phyloP scores from a whole-genome alignment of 495 filamentous ascomycete species.

The Barbatosphaeria neglecta region DNA sequence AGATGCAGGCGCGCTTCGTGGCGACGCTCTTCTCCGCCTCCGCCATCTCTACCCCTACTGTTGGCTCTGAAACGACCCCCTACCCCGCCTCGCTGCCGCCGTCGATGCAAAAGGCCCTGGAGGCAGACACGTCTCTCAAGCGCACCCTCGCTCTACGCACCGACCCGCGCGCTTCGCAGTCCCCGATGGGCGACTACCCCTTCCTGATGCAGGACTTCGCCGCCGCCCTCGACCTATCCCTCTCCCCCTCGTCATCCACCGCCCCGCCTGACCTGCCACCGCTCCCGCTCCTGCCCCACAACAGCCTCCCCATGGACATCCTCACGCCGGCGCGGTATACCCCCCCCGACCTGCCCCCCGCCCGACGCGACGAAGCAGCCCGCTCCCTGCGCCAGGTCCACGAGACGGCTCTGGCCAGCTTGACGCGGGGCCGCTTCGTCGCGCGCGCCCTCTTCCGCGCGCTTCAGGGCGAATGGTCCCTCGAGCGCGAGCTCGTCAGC shows the following conservation, averaged over 20 bases:
- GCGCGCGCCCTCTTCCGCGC: conserved; percentile 58
- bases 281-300: conserved; percentile 21
- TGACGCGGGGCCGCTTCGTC: conserved; percentile 34
- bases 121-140: conserved; percentile 29
- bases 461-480: conserved; percentile 61
- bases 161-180: conserved; percentile 45
- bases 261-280: background rate
- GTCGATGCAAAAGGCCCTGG: conserved; percentile 15
- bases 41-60: too few species aligned
- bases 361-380: conserved; percentile 10
- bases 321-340: conserved; percentile 33
- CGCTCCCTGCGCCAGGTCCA: conserved; percentile 21
- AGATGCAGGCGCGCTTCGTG: conserved; percentile 70
- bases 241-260: conserved; percentile 6
- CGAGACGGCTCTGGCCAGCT: conserved; percentile 16
- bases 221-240: conserved; percentile 34
- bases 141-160: conserved; percentile 30
- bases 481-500: conserved; percentile 38
- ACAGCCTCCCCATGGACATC: conserved; percentile 28
- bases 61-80: conserved; percentile 5
- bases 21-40: conserved; percentile 29
- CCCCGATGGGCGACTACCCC: conserved; percentile 72
- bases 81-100: conserved; percentile 9
- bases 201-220: conserved; percentile 66
- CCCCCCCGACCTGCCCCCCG: conserved; percentile 4